Percentiles rank a stretch among this genome's conserved stretches.
phyloP scores from a whole-genome alignment of 208 protist species.

The Wallacemonas sp. region DNA sequence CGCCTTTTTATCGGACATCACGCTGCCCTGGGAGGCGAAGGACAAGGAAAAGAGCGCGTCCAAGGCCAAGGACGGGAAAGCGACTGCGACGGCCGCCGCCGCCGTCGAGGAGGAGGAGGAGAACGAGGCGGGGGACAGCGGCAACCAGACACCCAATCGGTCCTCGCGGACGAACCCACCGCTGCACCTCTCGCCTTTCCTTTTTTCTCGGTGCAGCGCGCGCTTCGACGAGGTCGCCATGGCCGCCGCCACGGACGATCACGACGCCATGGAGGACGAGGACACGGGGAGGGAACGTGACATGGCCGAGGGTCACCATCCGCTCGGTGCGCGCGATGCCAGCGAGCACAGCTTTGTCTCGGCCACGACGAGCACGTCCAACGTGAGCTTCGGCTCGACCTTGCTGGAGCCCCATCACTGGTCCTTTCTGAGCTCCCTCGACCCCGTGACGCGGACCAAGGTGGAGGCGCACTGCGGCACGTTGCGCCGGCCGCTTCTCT shows the following conservation, averaged over 20 bases:
- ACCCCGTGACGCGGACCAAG: not conserved
- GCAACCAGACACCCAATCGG: not conserved
- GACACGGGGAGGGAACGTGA: not conserved
- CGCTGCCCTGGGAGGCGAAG: not conserved
- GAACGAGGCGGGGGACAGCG: not conserved
- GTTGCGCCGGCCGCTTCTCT: slow-evolving; percentile 32
- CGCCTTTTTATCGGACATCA: not conserved
- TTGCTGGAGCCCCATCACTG: not conserved
- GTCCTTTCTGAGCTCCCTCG: not conserved
- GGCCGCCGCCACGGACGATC: not conserved
- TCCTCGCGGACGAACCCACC: slow-evolving; percentile 1
- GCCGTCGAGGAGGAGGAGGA: not conserved
- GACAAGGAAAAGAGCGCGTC: not conserved
- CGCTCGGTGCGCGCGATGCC: not conserved
- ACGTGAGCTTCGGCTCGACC: not conserved
- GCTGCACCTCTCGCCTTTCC: slow-evolving; percentile 6
- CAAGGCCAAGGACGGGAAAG: too few species aligned
- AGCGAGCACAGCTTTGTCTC: slow-evolving; percentile 17
- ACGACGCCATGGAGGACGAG: not conserved
- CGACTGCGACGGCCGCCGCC: too few species aligned
- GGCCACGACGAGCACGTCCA: not conserved
- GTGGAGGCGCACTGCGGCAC: not conserved
- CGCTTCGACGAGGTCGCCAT: slow-evolving; percentile 9
- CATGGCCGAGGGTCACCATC: not conserved
- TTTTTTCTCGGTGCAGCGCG: slow-evolving; percentile 6